Base-by-base conservation (phyloP, 805 yeast species). In the Saccharomycopsis javanensis region DNA sequence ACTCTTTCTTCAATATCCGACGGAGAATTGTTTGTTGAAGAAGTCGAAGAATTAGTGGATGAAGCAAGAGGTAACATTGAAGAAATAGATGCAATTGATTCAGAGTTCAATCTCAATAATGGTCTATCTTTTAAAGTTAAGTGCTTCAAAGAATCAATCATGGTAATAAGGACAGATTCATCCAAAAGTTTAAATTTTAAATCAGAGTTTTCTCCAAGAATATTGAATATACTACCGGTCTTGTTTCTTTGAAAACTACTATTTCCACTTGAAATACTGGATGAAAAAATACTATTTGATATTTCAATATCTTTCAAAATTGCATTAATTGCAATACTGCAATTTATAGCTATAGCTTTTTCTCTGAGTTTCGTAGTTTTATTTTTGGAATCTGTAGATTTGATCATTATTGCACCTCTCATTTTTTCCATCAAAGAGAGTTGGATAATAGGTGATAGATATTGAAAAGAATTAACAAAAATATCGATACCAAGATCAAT, bases 351-450 rank as follows among this genome's bases (percentile, higher is more conserved):
- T 7, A 85, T 74, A 0, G 91, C 87, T 31, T 65, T 67, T 50
- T 64, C 65, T 61, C 74, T 65, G 23, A 66, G 56, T 38, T 25
- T 46, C 1, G 51, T 18, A 15, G 51, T 33, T 4, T 66, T 62
- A n/a, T 42, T 42, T 42, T 42, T 42, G n/a, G 48, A 23, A 42
- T 42, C 48, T 42, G 23, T 42, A 5, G 48, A 42, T 55, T 75
- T 70, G 30, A 80, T 73, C 52, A 79, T 72, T 37, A 84, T 60
- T 16, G 77, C 74, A 3, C 84, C 73, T 62, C 90, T 78, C 60
- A 94, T 69, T 55, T 83, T 87, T 64, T 92, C 97, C 20, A 94
- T 69, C n/a, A 94, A 75, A 0, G 97, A 89, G 58, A 85, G 83
- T 65, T 92, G 97, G 55, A 94, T 86, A 60, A 88, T 87, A 4